Evolutionary conservation across 139 green algal species (phyloP).

Genomic region (Chlamydomonas sphaeroides): DNA sequence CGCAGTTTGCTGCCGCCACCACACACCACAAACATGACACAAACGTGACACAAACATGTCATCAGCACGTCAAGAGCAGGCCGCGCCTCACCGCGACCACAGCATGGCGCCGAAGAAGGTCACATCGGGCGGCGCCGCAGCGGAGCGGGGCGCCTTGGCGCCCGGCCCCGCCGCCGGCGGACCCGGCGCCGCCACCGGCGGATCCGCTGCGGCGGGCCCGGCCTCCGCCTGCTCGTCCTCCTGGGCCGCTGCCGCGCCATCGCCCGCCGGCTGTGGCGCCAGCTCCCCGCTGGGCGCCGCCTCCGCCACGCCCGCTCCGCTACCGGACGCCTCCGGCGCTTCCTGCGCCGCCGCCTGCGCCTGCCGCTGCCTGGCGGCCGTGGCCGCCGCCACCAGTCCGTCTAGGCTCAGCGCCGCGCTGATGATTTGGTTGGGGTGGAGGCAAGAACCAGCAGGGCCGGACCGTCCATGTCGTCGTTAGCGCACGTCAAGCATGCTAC

Average conservation of each 20-base stretch:
- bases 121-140: not conserved
- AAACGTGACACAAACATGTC: too few species aligned
- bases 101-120: conserved; percentile 89
- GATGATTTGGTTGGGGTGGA: too few species aligned
- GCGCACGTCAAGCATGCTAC: too few species aligned
- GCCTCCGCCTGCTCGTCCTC: not conserved
- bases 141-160: not conserved
- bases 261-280: not conserved
- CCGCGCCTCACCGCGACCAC: conserved; percentile 64
- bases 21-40: too few species aligned
- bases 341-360: not conserved
- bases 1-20: too few species aligned
- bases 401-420: conserved; percentile 86
- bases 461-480: too few species aligned
- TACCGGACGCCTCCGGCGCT: not conserved
- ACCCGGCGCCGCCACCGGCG: not conserved
- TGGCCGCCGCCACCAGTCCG: conserved; percentile 4
- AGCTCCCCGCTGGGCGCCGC: not conserved
- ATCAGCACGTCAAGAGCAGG: too few species aligned
- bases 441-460: too few species aligned
- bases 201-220: not conserved
- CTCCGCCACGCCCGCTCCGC: not conserved
- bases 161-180: too few species aligned
- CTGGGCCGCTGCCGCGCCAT: not conserved
- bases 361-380: not conserved